Conservation (phyloP, 352 stramenopile species). For the Phytopythium vexans region DNA sequence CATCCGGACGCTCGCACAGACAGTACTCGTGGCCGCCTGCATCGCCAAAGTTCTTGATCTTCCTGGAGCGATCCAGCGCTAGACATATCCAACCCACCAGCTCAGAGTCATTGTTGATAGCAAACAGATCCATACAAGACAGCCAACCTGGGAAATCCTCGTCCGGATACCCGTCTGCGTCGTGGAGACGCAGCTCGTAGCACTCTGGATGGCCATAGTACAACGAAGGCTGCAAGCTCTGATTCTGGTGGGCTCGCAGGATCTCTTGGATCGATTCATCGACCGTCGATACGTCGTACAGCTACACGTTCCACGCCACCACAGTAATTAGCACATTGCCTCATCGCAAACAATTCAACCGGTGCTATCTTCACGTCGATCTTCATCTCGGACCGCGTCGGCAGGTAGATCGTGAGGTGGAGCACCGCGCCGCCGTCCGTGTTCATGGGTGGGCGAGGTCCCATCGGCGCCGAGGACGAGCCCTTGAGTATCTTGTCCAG, state of each 20-base stretch:
- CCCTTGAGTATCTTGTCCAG: slow-evolving; percentile 80
- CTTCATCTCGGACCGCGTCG: slow-evolving; percentile 82
- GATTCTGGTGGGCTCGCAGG: slow-evolving; percentile 63
- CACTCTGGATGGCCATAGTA: slow-evolving; percentile 88
- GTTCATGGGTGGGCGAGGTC: slow-evolving; percentile 55
- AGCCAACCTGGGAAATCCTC: slow-evolving; percentile 80
- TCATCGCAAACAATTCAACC: neutral
- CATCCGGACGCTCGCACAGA: slow-evolving; percentile 81
- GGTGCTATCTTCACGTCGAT: slow-evolving; percentile 54
- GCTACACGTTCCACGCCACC: slow-evolving; percentile 22
- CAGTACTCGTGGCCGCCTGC: slow-evolving; percentile 85
- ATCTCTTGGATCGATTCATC: slow-evolving; percentile 87
- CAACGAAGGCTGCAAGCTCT: slow-evolving; percentile 53
- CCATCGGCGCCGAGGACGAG: slow-evolving; percentile 30
- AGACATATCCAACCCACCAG: neutral
- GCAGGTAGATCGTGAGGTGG: slow-evolving; percentile 84
- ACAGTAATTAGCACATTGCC: slow-evolving; percentile 1
- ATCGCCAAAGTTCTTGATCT: slow-evolving; percentile 91
- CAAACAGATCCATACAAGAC: neutral
- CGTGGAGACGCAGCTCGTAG: slow-evolving; percentile 83
- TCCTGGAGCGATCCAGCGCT: slow-evolving; percentile 81
- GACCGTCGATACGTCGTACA: slow-evolving; percentile 85
- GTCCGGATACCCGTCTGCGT: slow-evolving; percentile 79
- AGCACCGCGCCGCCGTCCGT: slow-evolving; percentile 66
- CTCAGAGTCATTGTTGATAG: slow-evolving; percentile 3